Evolutionary conservation across 148 eudicot species (phyloP).

Genomic region (Gaultheria prostrata): DNA sequence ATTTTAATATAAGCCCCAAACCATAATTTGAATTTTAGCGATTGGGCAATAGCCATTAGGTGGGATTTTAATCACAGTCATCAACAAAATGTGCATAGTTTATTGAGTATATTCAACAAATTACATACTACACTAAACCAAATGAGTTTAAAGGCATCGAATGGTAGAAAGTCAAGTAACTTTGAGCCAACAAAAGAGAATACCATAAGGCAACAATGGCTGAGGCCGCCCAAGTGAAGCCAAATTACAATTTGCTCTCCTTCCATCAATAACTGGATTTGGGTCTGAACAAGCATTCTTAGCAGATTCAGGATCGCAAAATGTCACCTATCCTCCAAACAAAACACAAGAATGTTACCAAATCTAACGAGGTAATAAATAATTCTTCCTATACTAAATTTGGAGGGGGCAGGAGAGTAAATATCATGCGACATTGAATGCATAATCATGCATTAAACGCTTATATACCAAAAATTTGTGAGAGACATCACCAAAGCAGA

Average conservation of each 20-base stretch:
- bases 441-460: background rate
- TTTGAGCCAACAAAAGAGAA: conserved; percentile 8
- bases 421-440: background rate
- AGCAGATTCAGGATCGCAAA: conserved; percentile 47
- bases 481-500: background rate
- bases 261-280: conserved; percentile 51
- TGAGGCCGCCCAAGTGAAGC: conserved; percentile 45
- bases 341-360: background rate
- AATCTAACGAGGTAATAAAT: background rate
- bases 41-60: background rate
- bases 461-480: background rate
- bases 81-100: background rate
- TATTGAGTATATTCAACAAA: background rate
- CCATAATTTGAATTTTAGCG: background rate
- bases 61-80: background rate
- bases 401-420: background rate
- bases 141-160: background rate
- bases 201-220: conserved; percentile 21
- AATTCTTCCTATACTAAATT: too few relatives aligned
- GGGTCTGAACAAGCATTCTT: conserved; percentile 47
- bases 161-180: background rate
- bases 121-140: background rate
- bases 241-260: conserved; percentile 54
- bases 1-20: background rate
- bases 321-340: conserved; percentile 38